Conservation (phyloP, 768 basidiomycete species). For the Boletus eberwhitei region DNA sequence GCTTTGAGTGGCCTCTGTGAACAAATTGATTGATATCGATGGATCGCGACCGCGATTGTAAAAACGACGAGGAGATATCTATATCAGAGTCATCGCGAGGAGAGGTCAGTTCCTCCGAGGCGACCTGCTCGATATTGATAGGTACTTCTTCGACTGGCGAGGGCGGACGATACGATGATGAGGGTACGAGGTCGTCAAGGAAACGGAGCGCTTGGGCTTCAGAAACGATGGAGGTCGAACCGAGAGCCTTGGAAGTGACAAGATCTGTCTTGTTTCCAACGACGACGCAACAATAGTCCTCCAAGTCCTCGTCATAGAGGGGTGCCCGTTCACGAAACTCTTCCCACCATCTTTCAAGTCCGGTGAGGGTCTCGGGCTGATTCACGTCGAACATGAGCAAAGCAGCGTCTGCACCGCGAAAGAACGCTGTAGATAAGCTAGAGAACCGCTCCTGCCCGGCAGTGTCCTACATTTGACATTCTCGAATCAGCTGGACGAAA, state of each 20-base stretch:
- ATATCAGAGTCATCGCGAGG: slow-evolving; percentile 1
- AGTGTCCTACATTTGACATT: slow-evolving; percentile 53
- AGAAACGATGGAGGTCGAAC: slow-evolving; percentile 26
- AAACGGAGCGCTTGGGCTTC: slow-evolving; percentile 49
- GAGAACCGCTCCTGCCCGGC: slow-evolving; percentile 90
- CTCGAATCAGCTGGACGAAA: slow-evolving; percentile 1
- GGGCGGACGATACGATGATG: slow-evolving; percentile 11
- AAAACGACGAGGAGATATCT: slow-evolving; percentile 22
- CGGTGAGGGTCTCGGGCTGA: slow-evolving; percentile 53
- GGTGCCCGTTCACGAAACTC: slow-evolving; percentile 71
- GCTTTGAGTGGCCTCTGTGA: slow-evolving; percentile 35
- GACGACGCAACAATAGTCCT: slow-evolving; percentile 67
- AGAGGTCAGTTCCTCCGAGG: slow-evolving; percentile 15
- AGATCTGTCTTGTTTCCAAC: slow-evolving; percentile 79
- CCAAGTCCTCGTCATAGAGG: slow-evolving; percentile 56
- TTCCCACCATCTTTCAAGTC: slow-evolving; percentile 72
- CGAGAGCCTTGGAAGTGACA: slow-evolving; percentile 9
- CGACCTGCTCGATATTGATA: slow-evolving; percentile 9
- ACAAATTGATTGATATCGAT: slow-evolving; percentile 26
- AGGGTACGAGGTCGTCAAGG: slow-evolving; percentile 56
- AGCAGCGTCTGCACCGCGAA: slow-evolving; percentile 80
- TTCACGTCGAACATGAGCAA: slow-evolving; percentile 82
- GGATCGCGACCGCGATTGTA: slow-evolving; percentile 16
- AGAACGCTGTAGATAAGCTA: slow-evolving; percentile 76
- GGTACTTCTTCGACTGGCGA: slow-evolving; percentile 11